Evolutionary conservation across 2,329 filamentous ascomycete species (phyloP).

Genomic region (Paraphaeosphaeria minitans): DNA sequence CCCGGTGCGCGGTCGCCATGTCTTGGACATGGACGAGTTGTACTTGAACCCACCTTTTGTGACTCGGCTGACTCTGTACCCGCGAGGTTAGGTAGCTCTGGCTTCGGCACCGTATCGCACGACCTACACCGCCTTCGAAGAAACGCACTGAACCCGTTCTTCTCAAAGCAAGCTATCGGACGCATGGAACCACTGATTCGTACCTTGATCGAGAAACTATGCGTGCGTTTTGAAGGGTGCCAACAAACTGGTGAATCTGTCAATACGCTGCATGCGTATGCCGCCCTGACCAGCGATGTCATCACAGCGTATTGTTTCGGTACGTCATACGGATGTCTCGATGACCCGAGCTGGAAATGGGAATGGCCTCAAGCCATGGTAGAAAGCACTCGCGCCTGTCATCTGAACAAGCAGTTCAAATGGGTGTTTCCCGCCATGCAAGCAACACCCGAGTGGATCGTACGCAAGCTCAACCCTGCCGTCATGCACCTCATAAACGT

Average conservation of each 20-base stretch:
- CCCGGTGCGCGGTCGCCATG: no score
- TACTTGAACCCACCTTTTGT: no score
- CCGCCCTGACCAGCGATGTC: slow-evolving; percentile 14
- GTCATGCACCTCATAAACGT: no score
- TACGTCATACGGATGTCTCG: slow-evolving; percentile 9
- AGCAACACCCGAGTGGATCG: no score
- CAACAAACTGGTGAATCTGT: not conserved
- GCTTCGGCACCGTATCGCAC: slow-evolving; percentile 16
- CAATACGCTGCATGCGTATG: slow-evolving; percentile 5
- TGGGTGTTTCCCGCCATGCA: no score
- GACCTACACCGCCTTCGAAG: slow-evolving; percentile 26
- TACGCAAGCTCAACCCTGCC: no score
- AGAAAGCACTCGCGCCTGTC: no score
- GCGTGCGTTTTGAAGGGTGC: not conserved
- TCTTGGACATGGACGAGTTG: no score
- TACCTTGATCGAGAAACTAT: slow-evolving; percentile 4
- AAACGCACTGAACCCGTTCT: slow-evolving; percentile 26
- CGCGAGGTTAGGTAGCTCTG: no score
- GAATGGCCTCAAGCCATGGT: slow-evolving; percentile 1
- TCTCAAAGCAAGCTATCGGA: slow-evolving; percentile 26
- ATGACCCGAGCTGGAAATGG: slow-evolving; percentile 5
- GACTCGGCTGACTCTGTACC: no score
- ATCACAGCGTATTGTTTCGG: slow-evolving; percentile 16
- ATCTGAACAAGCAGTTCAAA: no score
- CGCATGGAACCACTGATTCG: slow-evolving; percentile 23